Conservation (phyloP, 164 flowering plant species). For the Vitis rotundifolia region DNA sequence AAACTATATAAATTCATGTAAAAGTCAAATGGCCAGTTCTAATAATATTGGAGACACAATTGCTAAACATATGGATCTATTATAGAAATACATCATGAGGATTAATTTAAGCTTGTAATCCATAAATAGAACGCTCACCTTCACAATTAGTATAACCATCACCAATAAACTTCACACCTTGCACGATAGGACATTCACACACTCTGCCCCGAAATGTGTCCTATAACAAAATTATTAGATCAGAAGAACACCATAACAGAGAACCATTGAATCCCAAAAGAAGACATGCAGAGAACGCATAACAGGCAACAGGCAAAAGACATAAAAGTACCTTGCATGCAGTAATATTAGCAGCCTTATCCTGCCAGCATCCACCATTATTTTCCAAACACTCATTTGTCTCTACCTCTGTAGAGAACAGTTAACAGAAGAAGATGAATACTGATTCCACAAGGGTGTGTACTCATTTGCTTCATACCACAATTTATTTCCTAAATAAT, state of each 20-base stretch:
- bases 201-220: constrained; percentile 97
- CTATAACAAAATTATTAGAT: constrained; percentile 32
- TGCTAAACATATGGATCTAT: background rate
- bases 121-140: constrained; percentile 42
- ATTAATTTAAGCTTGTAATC: background rate
- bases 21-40: background rate
- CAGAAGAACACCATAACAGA: background rate
- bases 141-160: constrained; percentile 93
- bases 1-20: background rate
- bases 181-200: constrained; percentile 86
- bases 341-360: constrained; percentile 66
- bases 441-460: background rate
- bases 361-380: constrained; percentile 95
- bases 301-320: background rate
- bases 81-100: no score
- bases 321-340: constrained; percentile 77
- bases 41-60: no score
- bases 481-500: background rate
- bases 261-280: constrained; percentile 1
- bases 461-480: background rate
- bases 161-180: constrained; percentile 82
- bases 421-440: constrained; percentile 8
- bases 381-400: constrained; percentile 89
- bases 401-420: constrained; percentile 56
- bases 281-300: background rate